Conservation (phyloP, 2,329 filamentous ascomycete genomes). For the Amauroascus niger region DNA sequence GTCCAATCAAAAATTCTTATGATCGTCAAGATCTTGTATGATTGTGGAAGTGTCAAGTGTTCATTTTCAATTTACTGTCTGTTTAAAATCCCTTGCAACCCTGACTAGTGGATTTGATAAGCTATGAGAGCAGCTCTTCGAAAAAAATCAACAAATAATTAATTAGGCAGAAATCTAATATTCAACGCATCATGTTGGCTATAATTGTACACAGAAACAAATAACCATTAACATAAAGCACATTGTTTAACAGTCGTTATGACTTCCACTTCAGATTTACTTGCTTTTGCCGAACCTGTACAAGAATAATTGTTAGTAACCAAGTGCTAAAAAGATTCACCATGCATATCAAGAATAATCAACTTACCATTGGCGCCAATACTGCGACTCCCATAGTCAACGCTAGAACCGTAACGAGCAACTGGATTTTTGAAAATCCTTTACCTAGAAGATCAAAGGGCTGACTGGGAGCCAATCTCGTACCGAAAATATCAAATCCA, state of each 20-base stretch:
- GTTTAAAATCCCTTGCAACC: too few species aligned
- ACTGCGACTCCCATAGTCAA: conserved; percentile 65
- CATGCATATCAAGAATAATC: conserved; percentile 3
- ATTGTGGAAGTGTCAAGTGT: too few species aligned
- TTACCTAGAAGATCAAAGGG: conserved; percentile 88
- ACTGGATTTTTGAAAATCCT: conserved; percentile 82
- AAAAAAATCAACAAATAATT: not conserved
- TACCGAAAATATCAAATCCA: conserved; percentile 80
- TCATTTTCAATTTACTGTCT: too few species aligned
- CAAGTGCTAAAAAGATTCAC: not conserved
- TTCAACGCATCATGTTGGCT: not conserved
- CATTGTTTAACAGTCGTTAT: not conserved
- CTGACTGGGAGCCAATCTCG: conserved; percentile 73
- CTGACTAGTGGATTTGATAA: not conserved
- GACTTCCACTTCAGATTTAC: conserved; percentile 32
- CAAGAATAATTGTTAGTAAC: conserved; percentile 1
- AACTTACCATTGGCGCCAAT: conserved; percentile 72
- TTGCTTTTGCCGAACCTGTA: conserved; percentile 42
- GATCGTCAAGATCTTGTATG: too few species aligned
- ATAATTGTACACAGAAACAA: not conserved
- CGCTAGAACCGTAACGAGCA: conserved; percentile 73
- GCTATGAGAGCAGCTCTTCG: not conserved
- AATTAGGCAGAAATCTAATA: not conserved
- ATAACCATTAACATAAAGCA: not conserved
- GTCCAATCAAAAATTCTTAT: too few species aligned